Percentiles rank a stretch among this genome's conserved stretches.
Conservation (phyloP, 495 filamentous ascomycete species). For the Aeminium ludgeri region DNA sequence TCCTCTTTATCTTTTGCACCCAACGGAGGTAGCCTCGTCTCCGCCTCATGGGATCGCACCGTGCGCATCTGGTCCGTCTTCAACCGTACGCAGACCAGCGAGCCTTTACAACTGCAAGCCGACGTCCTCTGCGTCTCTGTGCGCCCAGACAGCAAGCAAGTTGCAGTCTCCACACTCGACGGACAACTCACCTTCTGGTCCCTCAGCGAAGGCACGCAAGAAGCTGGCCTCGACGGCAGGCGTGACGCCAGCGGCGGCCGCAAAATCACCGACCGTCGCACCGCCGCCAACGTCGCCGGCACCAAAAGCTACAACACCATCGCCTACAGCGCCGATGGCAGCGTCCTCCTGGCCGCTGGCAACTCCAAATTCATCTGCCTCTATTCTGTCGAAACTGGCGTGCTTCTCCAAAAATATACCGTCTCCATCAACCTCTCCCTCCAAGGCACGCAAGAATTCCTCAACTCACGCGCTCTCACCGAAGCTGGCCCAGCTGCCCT, state of each 20-base stretch:
- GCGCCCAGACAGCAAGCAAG: conserved; percentile 74
- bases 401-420: conserved; percentile 84
- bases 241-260: conserved; percentile 87
- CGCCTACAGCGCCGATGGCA: conserved; percentile 78
- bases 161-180: conserved; percentile 83
- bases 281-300: conserved; percentile 73
- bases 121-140: conserved; percentile 80
- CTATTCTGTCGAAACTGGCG: conserved; percentile 77
- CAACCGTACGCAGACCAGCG: conserved; percentile 78
- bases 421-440: conserved; percentile 86
- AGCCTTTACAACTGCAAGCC: conserved; percentile 76
- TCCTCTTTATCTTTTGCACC: conserved; percentile 75
- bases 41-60: conserved; percentile 89
- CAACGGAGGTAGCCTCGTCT: conserved; percentile 63
- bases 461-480: conserved; percentile 79
- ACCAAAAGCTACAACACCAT: conserved; percentile 82
- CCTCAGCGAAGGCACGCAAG: conserved; percentile 67
- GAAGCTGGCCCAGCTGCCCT: conserved; percentile 74
- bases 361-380: conserved; percentile 97
- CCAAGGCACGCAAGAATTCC: conserved; percentile 88
- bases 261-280: conserved; percentile 67
- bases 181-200: conserved; percentile 94
- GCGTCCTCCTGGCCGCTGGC: conserved; percentile 73
- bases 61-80: conserved; percentile 94
- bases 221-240: conserved; percentile 65